Conservation (phyloP, 2,329 filamentous ascomycete species). For the Trichoderma citrinoviride region DNA sequence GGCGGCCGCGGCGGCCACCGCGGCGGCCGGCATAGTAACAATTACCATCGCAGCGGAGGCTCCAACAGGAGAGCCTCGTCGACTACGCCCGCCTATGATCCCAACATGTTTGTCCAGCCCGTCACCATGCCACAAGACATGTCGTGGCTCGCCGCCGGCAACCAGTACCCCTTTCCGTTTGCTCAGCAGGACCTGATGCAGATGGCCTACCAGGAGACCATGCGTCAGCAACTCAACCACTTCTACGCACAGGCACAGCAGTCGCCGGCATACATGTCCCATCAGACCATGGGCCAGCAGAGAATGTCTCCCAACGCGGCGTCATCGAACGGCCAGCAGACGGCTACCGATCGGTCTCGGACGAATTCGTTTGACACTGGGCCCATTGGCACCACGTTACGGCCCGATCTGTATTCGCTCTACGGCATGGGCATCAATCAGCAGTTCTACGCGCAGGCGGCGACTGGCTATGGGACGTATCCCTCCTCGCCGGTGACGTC, state of each 20-base stretch:
- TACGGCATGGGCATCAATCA: constrained; percentile 42
- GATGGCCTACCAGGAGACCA: constrained; percentile 41
- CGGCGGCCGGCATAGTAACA: constrained; percentile 48
- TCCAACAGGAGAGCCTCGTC: constrained; percentile 54
- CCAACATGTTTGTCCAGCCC: constrained; percentile 45
- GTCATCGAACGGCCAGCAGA: constrained; percentile 30
- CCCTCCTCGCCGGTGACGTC: constrained; percentile 55
- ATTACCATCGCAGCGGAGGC: constrained; percentile 36
- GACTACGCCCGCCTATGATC: constrained; percentile 50
- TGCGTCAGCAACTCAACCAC: constrained; percentile 36
- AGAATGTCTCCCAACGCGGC: constrained; percentile 30
- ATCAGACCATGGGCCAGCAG: constrained; percentile 38
- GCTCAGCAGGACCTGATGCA: constrained; percentile 42
- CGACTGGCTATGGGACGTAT: constrained; percentile 49
- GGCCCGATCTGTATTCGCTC: constrained; percentile 56
- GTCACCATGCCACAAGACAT: constrained; percentile 48
- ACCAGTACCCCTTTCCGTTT: constrained; percentile 43
- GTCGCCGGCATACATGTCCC: constrained; percentile 36
- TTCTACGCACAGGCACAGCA: constrained; percentile 35
- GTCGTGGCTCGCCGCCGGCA: constrained; percentile 49
- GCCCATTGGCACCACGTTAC: constrained; percentile 57
- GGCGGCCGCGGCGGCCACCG: constrained; percentile 50
- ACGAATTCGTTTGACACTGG: constrained; percentile 63
- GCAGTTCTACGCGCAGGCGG: constrained; percentile 48
- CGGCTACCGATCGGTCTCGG: constrained; percentile 49